Evolutionary conservation across 108 stramenopile genomes (phyloP), one percentile per base, ranked within the genome.

Genomic region (Phaeodactylum tricornutum): DNA sequence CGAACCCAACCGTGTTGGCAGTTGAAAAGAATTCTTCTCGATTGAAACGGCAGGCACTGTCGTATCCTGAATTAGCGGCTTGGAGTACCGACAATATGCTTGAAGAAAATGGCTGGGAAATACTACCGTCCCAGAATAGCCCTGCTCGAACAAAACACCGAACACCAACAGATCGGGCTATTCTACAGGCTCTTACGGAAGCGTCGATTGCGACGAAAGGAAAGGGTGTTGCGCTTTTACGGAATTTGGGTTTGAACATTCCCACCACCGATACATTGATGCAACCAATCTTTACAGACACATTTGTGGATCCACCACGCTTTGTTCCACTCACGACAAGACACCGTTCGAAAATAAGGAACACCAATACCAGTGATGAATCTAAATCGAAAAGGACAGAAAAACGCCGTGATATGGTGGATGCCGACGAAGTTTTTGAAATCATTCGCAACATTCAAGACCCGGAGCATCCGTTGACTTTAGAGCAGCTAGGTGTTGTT

Each of bases 391-490:
- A 35, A 25, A 55, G 30, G 43, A 40, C 52, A 59, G 28, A 34
- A 21, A n/a, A 52, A 6, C 31, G 15, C 32, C 63, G 71, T 38
- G 82, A 84, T 33, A 15, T 32, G 29, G 65, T 92, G 37, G 64
- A 57, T 34, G 65, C 74, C 0, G 84, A 71, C 15, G 98, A 97
- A 60, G 67, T 99, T 5, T 99, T 96, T 75, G 91, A 97, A 33
- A 79, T 96, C 11, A 81, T 99, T 54, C 84, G 98, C 39, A 79
- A 87, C 47, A 81, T 98, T 50, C 94, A 97, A 58, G 97, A 99
- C 74, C 98, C 98, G 0, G 98, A 99, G 51, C 98, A 98, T 65
- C 94, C 97, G 6, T 55, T 95, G 23, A 96, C 96, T 14, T 74
- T 99, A 43, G 95, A 99, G 70, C 87, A 96, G 46, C 72, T 99